Conservation (phyloP, 306 rosid species). For the Vicia sativa region DNA sequence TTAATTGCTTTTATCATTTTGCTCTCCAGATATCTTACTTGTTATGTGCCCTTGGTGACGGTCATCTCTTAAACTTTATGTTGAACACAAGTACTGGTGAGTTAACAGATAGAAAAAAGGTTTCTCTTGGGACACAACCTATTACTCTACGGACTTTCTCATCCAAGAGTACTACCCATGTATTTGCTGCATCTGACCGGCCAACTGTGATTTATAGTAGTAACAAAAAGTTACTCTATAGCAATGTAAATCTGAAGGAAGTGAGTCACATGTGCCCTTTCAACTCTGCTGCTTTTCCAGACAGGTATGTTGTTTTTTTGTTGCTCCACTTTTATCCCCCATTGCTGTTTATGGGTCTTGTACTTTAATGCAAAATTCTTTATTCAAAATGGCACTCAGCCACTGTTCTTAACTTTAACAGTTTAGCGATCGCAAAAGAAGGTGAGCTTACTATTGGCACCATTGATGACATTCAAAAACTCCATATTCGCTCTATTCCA, state of each 20-base stretch:
- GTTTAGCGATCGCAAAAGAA: constrained; percentile 97
- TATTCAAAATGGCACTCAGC: constrained; percentile 19
- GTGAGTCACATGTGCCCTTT: constrained; percentile 99
- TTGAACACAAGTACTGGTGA: constrained; percentile 84
- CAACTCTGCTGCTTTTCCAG: constrained; percentile 99
- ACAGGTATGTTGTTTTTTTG: constrained; percentile 59
- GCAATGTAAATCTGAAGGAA: constrained; percentile 96
- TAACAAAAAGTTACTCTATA: constrained; percentile 92
- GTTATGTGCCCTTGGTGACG: constrained; percentile 97
- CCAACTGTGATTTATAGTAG: constrained; percentile 98
- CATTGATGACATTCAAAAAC: constrained; percentile 98
- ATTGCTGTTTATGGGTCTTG: constrained; percentile 21
- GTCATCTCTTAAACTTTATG: constrained; percentile 87
- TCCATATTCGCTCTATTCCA: constrained; percentile 94
- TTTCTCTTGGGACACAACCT: constrained; percentile 98
- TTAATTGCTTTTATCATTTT: constrained; percentile 14
- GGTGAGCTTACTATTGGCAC: constrained; percentile 99
- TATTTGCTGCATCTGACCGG: constrained; percentile 97
- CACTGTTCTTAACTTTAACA: constrained; percentile 43
- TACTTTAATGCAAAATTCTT: constrained; percentile 23
- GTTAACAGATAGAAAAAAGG: constrained; percentile 88
- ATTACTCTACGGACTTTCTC: constrained; percentile 96
- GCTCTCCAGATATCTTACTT: constrained; percentile 81
- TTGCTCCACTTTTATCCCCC: constrained; percentile 18
- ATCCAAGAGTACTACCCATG: constrained; percentile 91